Conservation (phyloP, 495 filamentous ascomycete species). For the Penicillium desertorum region DNA sequence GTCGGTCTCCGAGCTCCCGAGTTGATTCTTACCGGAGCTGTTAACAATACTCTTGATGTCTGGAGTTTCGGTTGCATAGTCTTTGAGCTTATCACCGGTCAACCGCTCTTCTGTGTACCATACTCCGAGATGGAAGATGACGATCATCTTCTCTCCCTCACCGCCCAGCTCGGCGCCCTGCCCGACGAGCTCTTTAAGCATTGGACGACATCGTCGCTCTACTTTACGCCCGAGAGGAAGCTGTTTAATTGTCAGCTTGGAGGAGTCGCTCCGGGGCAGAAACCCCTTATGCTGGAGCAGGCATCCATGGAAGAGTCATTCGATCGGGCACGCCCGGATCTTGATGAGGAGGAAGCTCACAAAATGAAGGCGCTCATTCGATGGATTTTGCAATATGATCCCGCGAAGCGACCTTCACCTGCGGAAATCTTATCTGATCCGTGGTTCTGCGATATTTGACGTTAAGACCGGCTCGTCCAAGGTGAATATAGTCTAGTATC, state of each 20-base stretch:
- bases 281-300: slow-evolving; percentile 17
- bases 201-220: slow-evolving; percentile 32
- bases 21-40: slow-evolving; percentile 28
- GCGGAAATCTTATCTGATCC: slow-evolving; percentile 29
- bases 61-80: slow-evolving; percentile 45
- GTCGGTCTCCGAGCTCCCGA: slow-evolving; percentile 36
- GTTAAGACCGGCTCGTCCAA: slow-evolving; percentile 10
- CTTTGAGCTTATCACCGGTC: slow-evolving; percentile 38
- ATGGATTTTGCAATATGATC: slow-evolving; percentile 38
- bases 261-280: slow-evolving; percentile 10
- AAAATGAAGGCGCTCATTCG: slow-evolving; percentile 31
- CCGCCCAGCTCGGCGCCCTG: slow-evolving; percentile 23
- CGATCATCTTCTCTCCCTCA: slow-evolving; percentile 27
- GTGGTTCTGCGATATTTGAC: slow-evolving; percentile 29
- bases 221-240: slow-evolving; percentile 32
- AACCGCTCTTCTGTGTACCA: slow-evolving; percentile 30
- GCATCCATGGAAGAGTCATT: slow-evolving; percentile 31
- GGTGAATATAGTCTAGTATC: neutral
- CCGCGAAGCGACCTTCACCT: slow-evolving; percentile 31
- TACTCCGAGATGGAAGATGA: slow-evolving; percentile 23
- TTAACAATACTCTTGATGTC: slow-evolving; percentile 34
- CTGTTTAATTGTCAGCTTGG: slow-evolving; percentile 30
- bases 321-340: slow-evolving; percentile 25
- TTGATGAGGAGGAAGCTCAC: slow-evolving; percentile 30
- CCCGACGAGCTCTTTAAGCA: slow-evolving; percentile 27